Base-by-base conservation (phyloP, 2,329 filamentous ascomycete genomes). In the Akanthomyces lecanii region DNA sequence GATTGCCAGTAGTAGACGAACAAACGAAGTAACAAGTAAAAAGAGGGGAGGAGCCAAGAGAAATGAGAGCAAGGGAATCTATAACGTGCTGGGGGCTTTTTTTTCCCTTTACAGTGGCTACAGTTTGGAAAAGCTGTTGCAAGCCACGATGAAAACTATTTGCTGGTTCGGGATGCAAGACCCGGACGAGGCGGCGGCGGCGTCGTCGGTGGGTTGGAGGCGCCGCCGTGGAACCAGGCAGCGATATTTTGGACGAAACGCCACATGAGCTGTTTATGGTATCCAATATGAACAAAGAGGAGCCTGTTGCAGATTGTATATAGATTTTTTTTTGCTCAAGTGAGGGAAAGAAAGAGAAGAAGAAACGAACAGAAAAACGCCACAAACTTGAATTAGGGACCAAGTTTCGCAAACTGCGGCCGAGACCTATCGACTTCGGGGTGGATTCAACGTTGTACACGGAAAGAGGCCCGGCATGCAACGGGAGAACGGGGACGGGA, bases 71-170 rank as follows among this genome's bases (percentile, higher is more conserved):
- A 30, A 42, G 14, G 40, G 53, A 28, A 44, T 48, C 45, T 16
- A 25, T 10, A 8, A 52, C 12, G 4, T 33, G 7, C 36, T 38
- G 36, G 36, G 36, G 36, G 36, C 8, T 38, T 12, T 38, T 12
- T 38, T 12, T 38, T 38, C 11, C 21, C 21, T 21, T 21, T 21
- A 21, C 21, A 21, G 21, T 21, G 21, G 21, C 21, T 21, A 21
- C 21, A 21, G 21, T 21, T 21, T 21, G 21, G 21, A 33, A 14
- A 52, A 33, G 7, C 21, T 38, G 11, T 36, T 21, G 40, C 56
- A 59, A 59, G 56, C 56, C 45, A 59, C 56, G 56, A 59, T 59
- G 45, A 59, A 59, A 59, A 21, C 21, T 51, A 59, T 59, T 59
- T 28, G 56, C 56, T 59, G 56, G 56, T 59, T 59, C 56, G 56